phyloP scores from a whole-genome alignment of 2,329 filamentous ascomycete species.

The Ceratocystis eucalypticola region DNA sequence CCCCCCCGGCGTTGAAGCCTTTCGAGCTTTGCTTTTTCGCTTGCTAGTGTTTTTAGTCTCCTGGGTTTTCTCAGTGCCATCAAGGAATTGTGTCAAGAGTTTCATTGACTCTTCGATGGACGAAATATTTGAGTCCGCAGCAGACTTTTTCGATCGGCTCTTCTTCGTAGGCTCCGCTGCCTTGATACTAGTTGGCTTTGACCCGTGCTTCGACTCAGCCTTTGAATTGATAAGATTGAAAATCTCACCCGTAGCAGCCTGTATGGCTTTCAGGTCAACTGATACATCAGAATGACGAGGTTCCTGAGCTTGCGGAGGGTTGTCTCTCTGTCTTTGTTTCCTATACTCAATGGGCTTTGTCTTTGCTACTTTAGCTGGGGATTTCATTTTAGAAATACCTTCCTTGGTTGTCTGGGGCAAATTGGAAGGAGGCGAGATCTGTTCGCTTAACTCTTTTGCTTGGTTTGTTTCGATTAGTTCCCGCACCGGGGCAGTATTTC shows the following conservation, averaged over 20 bases:
- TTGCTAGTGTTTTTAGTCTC: no score
- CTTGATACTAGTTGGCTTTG: background rate
- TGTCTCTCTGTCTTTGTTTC: background rate
- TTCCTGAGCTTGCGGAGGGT: no score
- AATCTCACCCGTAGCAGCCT: background rate
- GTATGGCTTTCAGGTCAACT: background rate
- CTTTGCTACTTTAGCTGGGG: background rate
- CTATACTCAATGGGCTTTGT: background rate
- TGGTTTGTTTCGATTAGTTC: background rate
- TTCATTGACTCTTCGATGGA: background rate
- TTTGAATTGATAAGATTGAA: background rate
- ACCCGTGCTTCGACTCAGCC: background rate
- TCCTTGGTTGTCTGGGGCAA: background rate
- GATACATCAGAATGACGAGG: background rate
- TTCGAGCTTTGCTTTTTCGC: background rate
- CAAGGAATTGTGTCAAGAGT: slow-evolving; percentile 2
- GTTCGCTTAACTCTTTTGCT: background rate
- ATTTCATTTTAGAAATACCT: background rate
- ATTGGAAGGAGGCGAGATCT: background rate
- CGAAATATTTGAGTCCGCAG: background rate
- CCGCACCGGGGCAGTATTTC: background rate
- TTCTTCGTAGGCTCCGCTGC: background rate
- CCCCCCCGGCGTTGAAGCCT: background rate
- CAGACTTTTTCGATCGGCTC: background rate
- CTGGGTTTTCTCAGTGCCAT: background rate